These are phyloP conservation scores for Echinosophora koreensis DNA, from an alignment of 306 rosid species.

Conservation along the genomic window DNA sequence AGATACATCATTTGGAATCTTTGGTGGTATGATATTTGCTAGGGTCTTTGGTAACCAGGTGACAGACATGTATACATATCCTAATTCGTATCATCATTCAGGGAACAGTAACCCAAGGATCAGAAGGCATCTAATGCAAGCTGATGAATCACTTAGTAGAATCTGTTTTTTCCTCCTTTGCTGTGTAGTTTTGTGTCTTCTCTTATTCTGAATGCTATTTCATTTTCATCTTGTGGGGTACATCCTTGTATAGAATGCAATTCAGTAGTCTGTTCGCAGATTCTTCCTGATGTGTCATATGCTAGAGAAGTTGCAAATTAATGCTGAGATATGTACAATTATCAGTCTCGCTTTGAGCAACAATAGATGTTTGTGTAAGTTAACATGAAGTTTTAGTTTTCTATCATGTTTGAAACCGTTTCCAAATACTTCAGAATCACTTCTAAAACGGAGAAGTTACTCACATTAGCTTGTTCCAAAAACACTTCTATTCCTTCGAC, in stretches of 20 bases:
- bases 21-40: conserved; percentile 74
- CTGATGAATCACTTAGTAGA: conserved; percentile 78
- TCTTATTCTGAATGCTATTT: conserved; percentile 64
- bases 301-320: conserved; percentile 37
- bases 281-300: conserved; percentile 39
- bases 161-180: conserved; percentile 80
- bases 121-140: conserved; percentile 74
- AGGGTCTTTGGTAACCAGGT: conserved; percentile 71
- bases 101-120: conserved; percentile 66
- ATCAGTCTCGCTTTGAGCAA: conserved; percentile 1
- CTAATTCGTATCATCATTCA: conserved; percentile 63
- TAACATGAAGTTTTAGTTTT: conserved; percentile 15
- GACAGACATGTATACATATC: conserved; percentile 60
- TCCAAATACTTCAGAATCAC: too few species aligned
- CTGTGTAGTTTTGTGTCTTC: conserved; percentile 69
- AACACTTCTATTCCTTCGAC: too few species aligned
- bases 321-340: conserved; percentile 41
- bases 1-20: conserved; percentile 58
- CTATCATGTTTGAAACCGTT: too few species aligned
- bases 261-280: conserved; percentile 1
- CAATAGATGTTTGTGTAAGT: conserved; percentile 26
- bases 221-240: conserved; percentile 26
- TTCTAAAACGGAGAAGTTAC: too few species aligned
- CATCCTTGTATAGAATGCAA: conserved; percentile 51
- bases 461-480: too few species aligned